Evolutionary conservation across 768 basidiomycete species (phyloP).

Genomic region (Lactarius vividus): DNA sequence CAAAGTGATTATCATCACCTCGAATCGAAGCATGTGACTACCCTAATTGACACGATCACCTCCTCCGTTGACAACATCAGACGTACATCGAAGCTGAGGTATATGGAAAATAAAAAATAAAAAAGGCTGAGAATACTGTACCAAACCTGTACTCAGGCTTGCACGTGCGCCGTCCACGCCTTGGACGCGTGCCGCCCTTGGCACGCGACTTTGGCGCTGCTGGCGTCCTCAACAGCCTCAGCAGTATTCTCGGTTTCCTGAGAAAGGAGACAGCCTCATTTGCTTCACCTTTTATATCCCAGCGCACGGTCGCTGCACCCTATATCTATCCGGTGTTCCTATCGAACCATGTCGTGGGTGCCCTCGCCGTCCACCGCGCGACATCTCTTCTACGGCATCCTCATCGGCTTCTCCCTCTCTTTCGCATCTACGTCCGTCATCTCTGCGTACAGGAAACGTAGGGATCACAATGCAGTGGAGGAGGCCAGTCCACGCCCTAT

Average conservation of each 20-base stretch:
- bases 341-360: slow-evolving; percentile 28
- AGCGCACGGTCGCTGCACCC: slow-evolving; percentile 23
- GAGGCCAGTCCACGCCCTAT: slow-evolving; percentile 53
- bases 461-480: slow-evolving; percentile 40
- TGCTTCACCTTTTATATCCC: slow-evolving; percentile 1
- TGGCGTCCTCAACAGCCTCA: not conserved
- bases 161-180: slow-evolving; percentile 18
- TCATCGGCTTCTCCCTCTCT: slow-evolving; percentile 77
- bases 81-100: too few relatives aligned
- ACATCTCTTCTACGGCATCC: slow-evolving; percentile 49
- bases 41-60: too few relatives aligned
- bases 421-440: slow-evolving; percentile 65
- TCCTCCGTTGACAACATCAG: too few relatives aligned
- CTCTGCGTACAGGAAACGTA: slow-evolving; percentile 50
- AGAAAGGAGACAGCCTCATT: not conserved
- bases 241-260: slow-evolving; percentile 7
- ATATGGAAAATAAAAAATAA: too few relatives aligned
- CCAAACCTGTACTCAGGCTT: too few relatives aligned
- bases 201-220: slow-evolving; percentile 19
- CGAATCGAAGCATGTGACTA: too few relatives aligned
- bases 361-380: slow-evolving; percentile 32
- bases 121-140: too few relatives aligned
- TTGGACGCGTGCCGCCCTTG: slow-evolving; percentile 31
- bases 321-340: not conserved
- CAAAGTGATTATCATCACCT: not conserved